phyloP scores from a whole-genome alignment of 1,284 basidiomycete genomes.

The Cryptococcus sp. region DNA sequence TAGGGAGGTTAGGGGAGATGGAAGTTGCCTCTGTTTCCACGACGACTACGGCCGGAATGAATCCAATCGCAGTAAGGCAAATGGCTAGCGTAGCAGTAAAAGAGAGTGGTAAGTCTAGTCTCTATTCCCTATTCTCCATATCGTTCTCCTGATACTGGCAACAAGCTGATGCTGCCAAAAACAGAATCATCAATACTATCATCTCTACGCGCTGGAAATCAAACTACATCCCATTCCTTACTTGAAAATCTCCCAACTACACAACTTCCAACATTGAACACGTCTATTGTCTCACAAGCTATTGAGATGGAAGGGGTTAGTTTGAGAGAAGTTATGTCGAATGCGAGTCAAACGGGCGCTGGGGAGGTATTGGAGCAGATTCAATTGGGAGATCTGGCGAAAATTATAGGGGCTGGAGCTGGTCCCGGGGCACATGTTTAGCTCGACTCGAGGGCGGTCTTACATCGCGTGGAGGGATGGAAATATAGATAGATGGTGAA shows the following conservation, averaged over 20 bases:
- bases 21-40: slow-evolving; percentile 7
- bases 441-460: too few relatives aligned
- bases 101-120: slow-evolving; percentile 5
- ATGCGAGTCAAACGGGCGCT: slow-evolving; percentile 38
- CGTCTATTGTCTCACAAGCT: slow-evolving; percentile 21
- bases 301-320: slow-evolving; percentile 34
- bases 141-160: not conserved
- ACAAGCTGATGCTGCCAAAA: not conserved
- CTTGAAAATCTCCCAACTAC: not conserved
- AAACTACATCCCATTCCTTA: not conserved
- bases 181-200: slow-evolving; percentile 4
- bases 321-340: slow-evolving; percentile 32
- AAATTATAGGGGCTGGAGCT: slow-evolving; percentile 1
- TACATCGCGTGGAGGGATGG: too few relatives aligned
- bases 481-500: too few relatives aligned
- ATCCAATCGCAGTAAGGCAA: slow-evolving; percentile 32
- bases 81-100: slow-evolving; percentile 31
- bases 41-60: slow-evolving; percentile 10
- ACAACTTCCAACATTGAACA: slow-evolving; percentile 4
- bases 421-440: not conserved
- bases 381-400: slow-evolving; percentile 19
- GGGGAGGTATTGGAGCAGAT: slow-evolving; percentile 31
- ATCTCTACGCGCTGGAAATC: slow-evolving; percentile 4
- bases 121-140: not conserved
- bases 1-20: slow-evolving; percentile 10